phyloP scores from a whole-genome alignment of 2,329 filamentous ascomycete genomes.

The Colletotrichum australisinense region DNA sequence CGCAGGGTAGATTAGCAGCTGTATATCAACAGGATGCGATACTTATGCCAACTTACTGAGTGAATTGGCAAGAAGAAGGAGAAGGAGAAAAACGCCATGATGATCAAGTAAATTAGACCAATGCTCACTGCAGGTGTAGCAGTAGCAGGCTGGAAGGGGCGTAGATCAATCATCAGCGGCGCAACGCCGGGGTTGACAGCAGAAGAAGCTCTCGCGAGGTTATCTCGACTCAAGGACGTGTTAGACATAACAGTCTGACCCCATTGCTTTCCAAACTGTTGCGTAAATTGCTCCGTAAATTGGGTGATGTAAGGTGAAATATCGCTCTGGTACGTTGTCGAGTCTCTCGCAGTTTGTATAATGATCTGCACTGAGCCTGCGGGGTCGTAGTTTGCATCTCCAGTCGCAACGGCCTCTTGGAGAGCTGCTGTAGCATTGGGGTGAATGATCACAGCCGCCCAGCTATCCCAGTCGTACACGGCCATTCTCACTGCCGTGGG shows the following conservation, averaged over 20 bases:
- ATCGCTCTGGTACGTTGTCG: slow-evolving; percentile 64
- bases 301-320: slow-evolving; percentile 61
- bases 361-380: slow-evolving; percentile 68
- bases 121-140: slow-evolving; percentile 69
- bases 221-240: slow-evolving; percentile 45
- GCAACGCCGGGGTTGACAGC: slow-evolving; percentile 47
- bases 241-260: slow-evolving; percentile 52
- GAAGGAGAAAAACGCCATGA: slow-evolving; percentile 75
- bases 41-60: slow-evolving; percentile 46
- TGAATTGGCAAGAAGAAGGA: slow-evolving; percentile 74
- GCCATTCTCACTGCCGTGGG: slow-evolving; percentile 66
- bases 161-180: slow-evolving; percentile 59
- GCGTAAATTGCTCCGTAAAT: slow-evolving; percentile 58
- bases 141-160: slow-evolving; percentile 67
- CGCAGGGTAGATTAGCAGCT: background rate
- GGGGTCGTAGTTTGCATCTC: slow-evolving; percentile 70
- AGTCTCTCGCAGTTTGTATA: slow-evolving; percentile 66
- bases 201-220: slow-evolving; percentile 40
- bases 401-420: slow-evolving; percentile 62
- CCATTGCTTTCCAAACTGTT: slow-evolving; percentile 61
- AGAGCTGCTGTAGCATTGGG: slow-evolving; percentile 70
- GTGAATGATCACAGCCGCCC: slow-evolving; percentile 72
- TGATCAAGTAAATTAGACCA: slow-evolving; percentile 75
- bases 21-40: background rate
- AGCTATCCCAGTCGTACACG: slow-evolving; percentile 69